These are phyloP conservation scores for Tilletia horrida DNA, from an alignment of 1,284 basidiomycete species.

Conservation along the genomic window DNA sequence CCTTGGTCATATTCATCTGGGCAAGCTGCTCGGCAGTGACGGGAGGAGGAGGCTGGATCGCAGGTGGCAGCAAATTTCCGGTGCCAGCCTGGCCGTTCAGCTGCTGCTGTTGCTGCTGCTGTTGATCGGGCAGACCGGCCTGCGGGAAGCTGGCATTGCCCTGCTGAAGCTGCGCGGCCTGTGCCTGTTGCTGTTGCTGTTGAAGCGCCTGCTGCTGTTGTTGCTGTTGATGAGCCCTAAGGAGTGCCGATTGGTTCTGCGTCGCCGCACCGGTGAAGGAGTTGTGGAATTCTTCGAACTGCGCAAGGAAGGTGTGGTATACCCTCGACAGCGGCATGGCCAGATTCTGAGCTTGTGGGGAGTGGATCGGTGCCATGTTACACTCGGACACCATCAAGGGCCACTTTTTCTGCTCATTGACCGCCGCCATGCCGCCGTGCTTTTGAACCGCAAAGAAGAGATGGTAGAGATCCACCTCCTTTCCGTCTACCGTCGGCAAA, in stretches of 20 bases:
- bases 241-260: neutral
- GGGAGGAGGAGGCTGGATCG: neutral
- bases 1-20: neutral
- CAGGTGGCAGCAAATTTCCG: neutral
- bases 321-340: slow-evolving; percentile 5
- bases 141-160: neutral
- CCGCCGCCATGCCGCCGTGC: slow-evolving; percentile 4
- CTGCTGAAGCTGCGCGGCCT: neutral
- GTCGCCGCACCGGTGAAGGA: neutral
- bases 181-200: slow-evolving; percentile 11
- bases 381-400: neutral
- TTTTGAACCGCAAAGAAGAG: slow-evolving; percentile 13
- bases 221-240: neutral
- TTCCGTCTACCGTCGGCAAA: neutral
- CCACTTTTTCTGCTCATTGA: slow-evolving; percentile 14
- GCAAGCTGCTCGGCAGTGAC: slow-evolving; percentile 1
- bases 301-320: neutral
- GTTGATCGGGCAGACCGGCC: neutral
- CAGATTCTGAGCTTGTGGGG: slow-evolving; percentile 9
- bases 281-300: slow-evolving; percentile 6
- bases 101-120: slow-evolving; percentile 2
- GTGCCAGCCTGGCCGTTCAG: neutral
- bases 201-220: neutral
- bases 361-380: slow-evolving; percentile 1
- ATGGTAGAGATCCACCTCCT: neutral